A percentile compares a stretch with the other conserved stretches of the same genome.
Evolutionary conservation across 1,284 basidiomycete genomes (phyloP).

Genomic region (Phylloboletellus chloephorus): DNA sequence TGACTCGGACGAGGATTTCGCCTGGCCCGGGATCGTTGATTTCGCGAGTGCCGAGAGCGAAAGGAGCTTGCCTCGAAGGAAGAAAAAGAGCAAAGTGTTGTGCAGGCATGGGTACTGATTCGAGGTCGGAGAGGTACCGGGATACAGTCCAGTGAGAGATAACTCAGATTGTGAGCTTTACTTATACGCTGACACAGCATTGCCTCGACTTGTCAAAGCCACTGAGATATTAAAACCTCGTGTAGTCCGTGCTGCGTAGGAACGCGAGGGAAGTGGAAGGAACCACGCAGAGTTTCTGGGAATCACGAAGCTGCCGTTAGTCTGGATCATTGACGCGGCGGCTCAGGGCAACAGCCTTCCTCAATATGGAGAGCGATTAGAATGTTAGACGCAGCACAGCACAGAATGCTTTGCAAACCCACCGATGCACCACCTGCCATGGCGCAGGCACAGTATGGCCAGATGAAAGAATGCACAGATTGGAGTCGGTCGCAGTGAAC

Average conservation of each 20-base stretch:
- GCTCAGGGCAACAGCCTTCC: slow-evolving; percentile 31
- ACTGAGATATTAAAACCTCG: slow-evolving; percentile 32
- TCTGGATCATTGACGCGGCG: slow-evolving; percentile 29
- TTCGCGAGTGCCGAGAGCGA: slow-evolving; percentile 24
- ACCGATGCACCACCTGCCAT: slow-evolving; percentile 8
- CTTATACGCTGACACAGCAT: slow-evolving; percentile 29
- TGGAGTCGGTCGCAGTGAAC: slow-evolving; percentile 7
- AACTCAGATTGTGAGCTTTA: slow-evolving; percentile 16
- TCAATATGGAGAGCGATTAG: slow-evolving; percentile 29
- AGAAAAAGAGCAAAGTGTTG: slow-evolving; percentile 29
- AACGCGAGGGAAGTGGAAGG: slow-evolving; percentile 21
- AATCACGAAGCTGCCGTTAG: slow-evolving; percentile 20
- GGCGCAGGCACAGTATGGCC: slow-evolving; percentile 22
- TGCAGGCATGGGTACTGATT: slow-evolving; percentile 18
- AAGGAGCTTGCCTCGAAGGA: slow-evolving; percentile 29
- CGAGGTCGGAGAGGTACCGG: slow-evolving; percentile 10
- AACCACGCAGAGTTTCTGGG: slow-evolving; percentile 23
- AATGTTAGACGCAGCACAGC: slow-evolving; percentile 29
- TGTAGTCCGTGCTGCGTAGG: slow-evolving; percentile 31
- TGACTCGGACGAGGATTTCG: slow-evolving; percentile 39
- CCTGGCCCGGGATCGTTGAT: slow-evolving; percentile 38
- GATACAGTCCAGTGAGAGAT: slow-evolving; percentile 21
- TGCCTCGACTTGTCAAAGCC: slow-evolving; percentile 27
- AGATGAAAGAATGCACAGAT: slow-evolving; percentile 13
- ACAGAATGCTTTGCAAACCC: slow-evolving; percentile 17